Evolutionary conservation across 2,329 filamentous ascomycete genomes (phyloP).

Genomic region (Hymenoscyphus repandus): DNA sequence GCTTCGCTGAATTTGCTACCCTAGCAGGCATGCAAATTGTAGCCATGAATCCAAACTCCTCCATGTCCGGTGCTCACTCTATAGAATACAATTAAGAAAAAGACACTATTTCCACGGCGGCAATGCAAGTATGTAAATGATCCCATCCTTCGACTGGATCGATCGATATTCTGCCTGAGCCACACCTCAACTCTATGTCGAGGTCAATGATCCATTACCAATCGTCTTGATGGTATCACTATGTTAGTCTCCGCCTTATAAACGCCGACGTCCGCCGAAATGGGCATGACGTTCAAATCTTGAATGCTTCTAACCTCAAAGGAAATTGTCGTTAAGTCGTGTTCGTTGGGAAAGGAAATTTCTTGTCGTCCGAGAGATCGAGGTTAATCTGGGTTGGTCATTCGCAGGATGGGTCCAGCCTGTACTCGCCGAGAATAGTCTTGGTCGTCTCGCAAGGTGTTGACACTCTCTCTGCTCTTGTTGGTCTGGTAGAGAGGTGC

Average conservation of each 20-base stretch:
- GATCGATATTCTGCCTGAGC: not conserved
- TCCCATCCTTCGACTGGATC: not conserved
- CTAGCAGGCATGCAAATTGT: no score
- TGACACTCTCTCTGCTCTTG: conserved; percentile 58
- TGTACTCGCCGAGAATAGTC: conserved; percentile 54
- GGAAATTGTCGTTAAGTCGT: conserved; percentile 23
- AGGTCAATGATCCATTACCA: not conserved
- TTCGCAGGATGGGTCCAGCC: conserved; percentile 48
- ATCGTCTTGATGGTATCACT: conserved; percentile 9
- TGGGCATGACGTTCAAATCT: conserved; percentile 19
- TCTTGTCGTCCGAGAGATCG: not conserved
- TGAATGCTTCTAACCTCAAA: conserved; percentile 17
- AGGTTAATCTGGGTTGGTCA: conserved; percentile 56
- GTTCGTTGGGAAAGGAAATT: conserved; percentile 15
- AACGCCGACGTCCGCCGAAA: conserved; percentile 22
- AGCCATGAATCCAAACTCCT: no score
- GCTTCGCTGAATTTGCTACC: no score
- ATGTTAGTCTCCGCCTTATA: conserved; percentile 4
- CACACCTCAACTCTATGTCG: not conserved
- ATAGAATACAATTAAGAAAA: not conserved
- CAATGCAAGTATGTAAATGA: not conserved
- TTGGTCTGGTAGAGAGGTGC: conserved; percentile 51
- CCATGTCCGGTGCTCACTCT: not conserved
- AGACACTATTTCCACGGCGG: not conserved
- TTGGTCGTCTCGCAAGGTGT: conserved; percentile 58